These are phyloP conservation scores for Aspergillus haitiensis DNA, from an alignment of 495 filamentous ascomycete genomes.

Conservation along the genomic window DNA sequence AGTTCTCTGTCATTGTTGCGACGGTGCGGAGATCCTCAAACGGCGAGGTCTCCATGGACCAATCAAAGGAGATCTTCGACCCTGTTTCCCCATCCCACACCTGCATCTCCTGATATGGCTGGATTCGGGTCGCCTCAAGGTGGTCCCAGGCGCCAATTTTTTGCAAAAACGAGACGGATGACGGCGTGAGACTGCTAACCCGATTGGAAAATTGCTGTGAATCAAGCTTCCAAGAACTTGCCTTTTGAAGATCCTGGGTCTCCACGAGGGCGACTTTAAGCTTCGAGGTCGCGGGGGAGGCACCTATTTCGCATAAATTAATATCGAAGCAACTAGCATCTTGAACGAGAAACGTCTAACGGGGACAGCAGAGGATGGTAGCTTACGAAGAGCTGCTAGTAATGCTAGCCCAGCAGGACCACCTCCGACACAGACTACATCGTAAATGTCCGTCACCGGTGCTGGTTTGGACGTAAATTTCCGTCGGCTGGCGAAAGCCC, in stretches of 20 bases:
- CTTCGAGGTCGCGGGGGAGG: constrained; percentile 69
- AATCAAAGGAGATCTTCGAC: constrained; percentile 86
- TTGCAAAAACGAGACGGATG: constrained; percentile 68
- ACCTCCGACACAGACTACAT: constrained; percentile 93
- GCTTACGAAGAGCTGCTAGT: constrained; percentile 78
- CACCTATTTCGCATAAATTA: constrained; percentile 37
- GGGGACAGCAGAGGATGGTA: not conserved
- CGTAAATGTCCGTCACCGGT: constrained; percentile 63
- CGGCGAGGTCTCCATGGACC: constrained; percentile 52
- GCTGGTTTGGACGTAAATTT: constrained; percentile 31
- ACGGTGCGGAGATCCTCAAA: constrained; percentile 60
- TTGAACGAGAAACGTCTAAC: not conserved
- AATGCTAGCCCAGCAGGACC: constrained; percentile 94
- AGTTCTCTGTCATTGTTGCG: constrained; percentile 95
- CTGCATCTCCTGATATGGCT: constrained; percentile 87
- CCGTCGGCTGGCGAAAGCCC: constrained; percentile 28
- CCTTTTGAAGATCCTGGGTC: constrained; percentile 73
- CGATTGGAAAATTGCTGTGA: constrained; percentile 81
- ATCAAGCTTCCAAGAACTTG: constrained; percentile 62
- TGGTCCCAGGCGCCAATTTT: constrained; percentile 88
- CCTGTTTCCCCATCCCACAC: constrained; percentile 95
- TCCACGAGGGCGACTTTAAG: constrained; percentile 90
- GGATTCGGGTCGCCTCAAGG: constrained; percentile 66
- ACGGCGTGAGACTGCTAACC: constrained; percentile 88
- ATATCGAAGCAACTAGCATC: constrained; percentile 7